phyloP scores from a whole-genome alignment of 192 early-diverging fungal species.

The Endogone sp. region DNA sequence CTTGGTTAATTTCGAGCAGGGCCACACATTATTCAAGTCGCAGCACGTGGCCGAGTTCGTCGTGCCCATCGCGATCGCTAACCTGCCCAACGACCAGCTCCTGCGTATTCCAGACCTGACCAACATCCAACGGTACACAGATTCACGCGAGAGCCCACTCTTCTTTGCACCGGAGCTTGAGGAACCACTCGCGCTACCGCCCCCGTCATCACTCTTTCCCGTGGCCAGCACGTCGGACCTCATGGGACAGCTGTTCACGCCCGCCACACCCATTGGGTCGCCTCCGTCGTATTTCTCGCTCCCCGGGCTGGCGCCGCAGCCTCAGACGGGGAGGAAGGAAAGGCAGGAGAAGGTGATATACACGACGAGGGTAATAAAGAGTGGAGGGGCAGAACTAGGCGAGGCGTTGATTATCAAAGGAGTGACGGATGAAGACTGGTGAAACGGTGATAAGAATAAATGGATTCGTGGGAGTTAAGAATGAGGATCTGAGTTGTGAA shows the following conservation, averaged over 20 bases:
- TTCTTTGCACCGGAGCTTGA: constrained; percentile 35
- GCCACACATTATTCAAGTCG: constrained; percentile 26
- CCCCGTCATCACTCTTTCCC: constrained; percentile 5
- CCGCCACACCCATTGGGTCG: constrained; percentile 6
- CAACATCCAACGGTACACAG: constrained; percentile 14
- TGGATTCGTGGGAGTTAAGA: no score
- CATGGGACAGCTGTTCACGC: constrained; percentile 6
- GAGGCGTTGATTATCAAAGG: constrained; percentile 25
- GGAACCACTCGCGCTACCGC: constrained; percentile 17
- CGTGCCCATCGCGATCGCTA: constrained; percentile 36
- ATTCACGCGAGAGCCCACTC: constrained; percentile 16
- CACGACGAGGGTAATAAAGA: constrained; percentile 10
- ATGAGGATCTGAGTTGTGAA: no score
- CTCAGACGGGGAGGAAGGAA: constrained; percentile 19
- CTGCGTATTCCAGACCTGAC: constrained; percentile 24
- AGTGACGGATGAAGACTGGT: constrained; percentile 33
- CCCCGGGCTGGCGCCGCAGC: constrained; percentile 16
- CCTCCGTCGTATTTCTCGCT: constrained; percentile 34
- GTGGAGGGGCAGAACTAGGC: constrained; percentile 15
- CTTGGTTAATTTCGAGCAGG: constrained; percentile 20
- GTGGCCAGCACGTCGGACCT: constrained; percentile 1
- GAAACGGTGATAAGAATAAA: no score
- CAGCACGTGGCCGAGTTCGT: constrained; percentile 26
- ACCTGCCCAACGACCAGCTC: constrained; percentile 30
- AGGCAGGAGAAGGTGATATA: constrained; percentile 25